Evolutionary conservation across 257 asterid species (phyloP).

Genomic region (Jaltomata sinuosa): DNA sequence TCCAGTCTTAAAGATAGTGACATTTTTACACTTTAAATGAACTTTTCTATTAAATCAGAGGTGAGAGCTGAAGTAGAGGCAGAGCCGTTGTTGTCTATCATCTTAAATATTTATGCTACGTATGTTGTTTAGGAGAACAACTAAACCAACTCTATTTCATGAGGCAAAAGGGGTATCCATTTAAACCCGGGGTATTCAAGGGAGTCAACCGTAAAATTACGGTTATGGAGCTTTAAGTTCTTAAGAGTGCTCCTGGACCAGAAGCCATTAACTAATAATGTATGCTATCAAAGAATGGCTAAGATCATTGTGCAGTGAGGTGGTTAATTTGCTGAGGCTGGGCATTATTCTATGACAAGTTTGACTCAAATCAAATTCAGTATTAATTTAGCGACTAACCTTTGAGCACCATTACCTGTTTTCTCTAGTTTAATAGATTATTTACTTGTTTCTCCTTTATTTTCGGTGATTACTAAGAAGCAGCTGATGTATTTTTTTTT

Average conservation of each 20-base stretch:
- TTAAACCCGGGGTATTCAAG: not conserved
- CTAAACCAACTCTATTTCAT: not conserved
- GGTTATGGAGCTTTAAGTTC: not conserved
- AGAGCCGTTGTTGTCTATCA: not conserved
- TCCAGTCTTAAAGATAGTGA: not conserved
- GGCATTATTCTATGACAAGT: not conserved
- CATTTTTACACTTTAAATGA: not conserved
- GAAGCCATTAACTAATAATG: not conserved
- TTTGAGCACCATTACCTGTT: not conserved
- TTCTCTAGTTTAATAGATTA: not conserved
- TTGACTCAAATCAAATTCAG: not conserved
- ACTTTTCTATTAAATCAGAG: not conserved
- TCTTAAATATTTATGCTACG: not conserved
- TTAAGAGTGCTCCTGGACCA: not conserved
- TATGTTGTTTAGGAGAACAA: not conserved
- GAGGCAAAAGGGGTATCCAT: not conserved
- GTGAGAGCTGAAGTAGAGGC: not conserved
- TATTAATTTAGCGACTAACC: not conserved
- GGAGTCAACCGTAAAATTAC: not conserved
- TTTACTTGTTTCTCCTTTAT: not conserved
- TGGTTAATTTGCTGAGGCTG: not conserved
- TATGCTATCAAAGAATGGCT: not conserved
- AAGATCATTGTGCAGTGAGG: not conserved
- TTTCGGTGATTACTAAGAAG: not conserved
- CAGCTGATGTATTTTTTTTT: not conserved